A percentile compares a stretch with the other conserved stretches of the same genome.
Evolutionary conservation across 108 stramenopile genomes (phyloP).

Genomic region (Schizochytrium sp.): DNA sequence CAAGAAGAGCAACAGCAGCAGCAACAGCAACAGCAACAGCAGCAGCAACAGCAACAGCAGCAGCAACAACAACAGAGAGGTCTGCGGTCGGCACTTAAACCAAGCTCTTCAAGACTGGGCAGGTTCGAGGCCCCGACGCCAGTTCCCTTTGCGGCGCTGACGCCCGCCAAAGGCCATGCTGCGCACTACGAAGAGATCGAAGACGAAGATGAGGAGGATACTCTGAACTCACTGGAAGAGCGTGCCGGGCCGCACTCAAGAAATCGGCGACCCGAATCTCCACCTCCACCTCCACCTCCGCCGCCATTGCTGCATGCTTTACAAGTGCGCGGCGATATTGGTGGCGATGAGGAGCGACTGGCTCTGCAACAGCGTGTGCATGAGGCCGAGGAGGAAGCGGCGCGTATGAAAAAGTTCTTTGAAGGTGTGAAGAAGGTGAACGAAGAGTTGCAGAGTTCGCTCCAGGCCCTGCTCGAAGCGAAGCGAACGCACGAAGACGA

Average conservation of each 20-base stretch:
- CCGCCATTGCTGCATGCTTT: neutral
- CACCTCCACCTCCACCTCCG: neutral
- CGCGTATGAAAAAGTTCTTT: neutral
- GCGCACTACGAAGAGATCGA: neutral
- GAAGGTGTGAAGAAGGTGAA: constrained; percentile 6
- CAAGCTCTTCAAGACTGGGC: neutral
- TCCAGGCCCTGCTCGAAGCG: neutral
- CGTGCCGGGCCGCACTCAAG: too few relatives aligned
- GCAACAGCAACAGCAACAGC: neutral
- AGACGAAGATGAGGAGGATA: neutral
- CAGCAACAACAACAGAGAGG: neutral
- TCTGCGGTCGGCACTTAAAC: neutral
- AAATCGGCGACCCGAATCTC: neutral
- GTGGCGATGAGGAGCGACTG: neutral
- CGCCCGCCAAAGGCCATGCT: neutral
- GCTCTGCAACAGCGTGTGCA: neutral
- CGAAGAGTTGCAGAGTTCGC: neutral
- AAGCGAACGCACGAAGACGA: neutral
- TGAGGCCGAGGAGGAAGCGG: neutral
- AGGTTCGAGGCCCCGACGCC: neutral
- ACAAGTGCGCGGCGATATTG: neutral
- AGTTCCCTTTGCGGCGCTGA: neutral
- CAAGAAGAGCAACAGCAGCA: neutral
- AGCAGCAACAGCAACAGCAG: neutral
- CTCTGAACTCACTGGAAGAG: too few relatives aligned